These are phyloP conservation scores for Ramichloridium luteum DNA, from an alignment of 2,329 filamentous ascomycete genomes.

Conservation along the genomic window DNA sequence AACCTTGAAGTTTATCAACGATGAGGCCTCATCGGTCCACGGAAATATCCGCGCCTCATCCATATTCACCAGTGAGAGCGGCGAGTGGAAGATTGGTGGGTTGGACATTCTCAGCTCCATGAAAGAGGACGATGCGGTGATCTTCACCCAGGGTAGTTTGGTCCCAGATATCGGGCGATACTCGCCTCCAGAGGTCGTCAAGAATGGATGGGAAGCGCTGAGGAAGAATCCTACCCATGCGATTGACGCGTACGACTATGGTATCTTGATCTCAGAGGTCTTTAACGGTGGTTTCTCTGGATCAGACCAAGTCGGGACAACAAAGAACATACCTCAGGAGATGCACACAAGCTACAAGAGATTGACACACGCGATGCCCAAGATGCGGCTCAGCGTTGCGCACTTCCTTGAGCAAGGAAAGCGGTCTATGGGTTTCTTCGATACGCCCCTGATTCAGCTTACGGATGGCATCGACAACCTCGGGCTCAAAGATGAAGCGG, in stretches of 20 bases:
- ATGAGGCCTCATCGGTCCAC: constrained; percentile 83
- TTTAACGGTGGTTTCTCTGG: constrained; percentile 78
- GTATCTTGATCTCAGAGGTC: constrained; percentile 72
- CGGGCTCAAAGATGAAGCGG: constrained; percentile 71
- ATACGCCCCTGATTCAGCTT: constrained; percentile 81
- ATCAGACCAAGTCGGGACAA: constrained; percentile 68
- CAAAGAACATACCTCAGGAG: constrained; percentile 69
- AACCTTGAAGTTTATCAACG: constrained; percentile 91
- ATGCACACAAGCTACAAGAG: constrained; percentile 92
- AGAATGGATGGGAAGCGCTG: constrained; percentile 81
- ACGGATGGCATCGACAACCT: constrained; percentile 88
- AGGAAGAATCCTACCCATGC: constrained; percentile 71
- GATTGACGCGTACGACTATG: constrained; percentile 78
- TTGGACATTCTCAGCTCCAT: constrained; percentile 90
- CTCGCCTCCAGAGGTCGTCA: constrained; percentile 73
- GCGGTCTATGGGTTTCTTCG: constrained; percentile 74
- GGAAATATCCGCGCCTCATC: constrained; percentile 75
- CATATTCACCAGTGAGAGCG: constrained; percentile 86
- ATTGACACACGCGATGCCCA: constrained; percentile 78
- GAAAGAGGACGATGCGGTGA: constrained; percentile 88
- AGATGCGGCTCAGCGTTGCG: constrained; percentile 68
- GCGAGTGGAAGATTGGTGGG: constrained; percentile 92
- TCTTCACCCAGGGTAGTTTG: constrained; percentile 81
- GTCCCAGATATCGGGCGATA: constrained; percentile 77
- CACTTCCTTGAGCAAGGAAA: constrained; percentile 85